Evolutionary conservation across 192 early-diverging fungal genomes (phyloP).

Genomic region (Paraglomus occultum): DNA sequence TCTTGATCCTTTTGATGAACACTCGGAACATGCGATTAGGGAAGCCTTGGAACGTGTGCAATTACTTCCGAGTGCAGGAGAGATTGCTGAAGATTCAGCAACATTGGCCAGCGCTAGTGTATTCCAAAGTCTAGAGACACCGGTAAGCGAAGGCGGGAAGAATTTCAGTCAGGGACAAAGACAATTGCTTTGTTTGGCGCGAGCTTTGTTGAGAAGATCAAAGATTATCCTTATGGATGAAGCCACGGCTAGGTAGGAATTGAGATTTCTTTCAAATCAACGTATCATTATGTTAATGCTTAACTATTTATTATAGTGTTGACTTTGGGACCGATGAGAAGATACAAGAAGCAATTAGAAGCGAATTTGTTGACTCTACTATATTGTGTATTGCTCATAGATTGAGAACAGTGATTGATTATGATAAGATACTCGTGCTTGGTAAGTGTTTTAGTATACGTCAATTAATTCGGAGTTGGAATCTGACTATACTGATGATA

Average conservation of each 20-base stretch:
- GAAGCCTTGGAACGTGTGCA: conserved; percentile 64
- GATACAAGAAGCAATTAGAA: conserved; percentile 87
- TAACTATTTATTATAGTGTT: conserved; percentile 62
- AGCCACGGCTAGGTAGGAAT: conserved; percentile 43
- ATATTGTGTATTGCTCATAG: conserved; percentile 92
- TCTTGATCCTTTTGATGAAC: conserved; percentile 75
- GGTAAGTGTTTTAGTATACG: conserved; percentile 2
- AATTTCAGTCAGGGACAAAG: conserved; percentile 84
- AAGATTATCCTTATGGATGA: conserved; percentile 54
- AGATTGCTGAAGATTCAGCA: conserved; percentile 22
- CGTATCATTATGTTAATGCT: background rate
- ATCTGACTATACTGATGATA: conserved; percentile 42
- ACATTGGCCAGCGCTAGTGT: conserved; percentile 38
- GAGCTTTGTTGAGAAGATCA: conserved; percentile 72
- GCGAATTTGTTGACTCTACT: conserved; percentile 74
- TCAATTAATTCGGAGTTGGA: background rate
- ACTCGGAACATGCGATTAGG: conserved; percentile 64
- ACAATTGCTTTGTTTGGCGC: conserved; percentile 80
- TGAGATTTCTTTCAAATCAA: background rate
- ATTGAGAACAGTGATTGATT: conserved; percentile 82
- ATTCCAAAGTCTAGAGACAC: conserved; percentile 50
- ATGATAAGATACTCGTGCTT: conserved; percentile 77
- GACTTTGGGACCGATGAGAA: conserved; percentile 85
- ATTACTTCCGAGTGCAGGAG: conserved; percentile 42
- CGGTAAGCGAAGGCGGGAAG: conserved; percentile 64